Base-by-base conservation (phyloP, 163 green algal species). In the Chloroidium sp. region DNA sequence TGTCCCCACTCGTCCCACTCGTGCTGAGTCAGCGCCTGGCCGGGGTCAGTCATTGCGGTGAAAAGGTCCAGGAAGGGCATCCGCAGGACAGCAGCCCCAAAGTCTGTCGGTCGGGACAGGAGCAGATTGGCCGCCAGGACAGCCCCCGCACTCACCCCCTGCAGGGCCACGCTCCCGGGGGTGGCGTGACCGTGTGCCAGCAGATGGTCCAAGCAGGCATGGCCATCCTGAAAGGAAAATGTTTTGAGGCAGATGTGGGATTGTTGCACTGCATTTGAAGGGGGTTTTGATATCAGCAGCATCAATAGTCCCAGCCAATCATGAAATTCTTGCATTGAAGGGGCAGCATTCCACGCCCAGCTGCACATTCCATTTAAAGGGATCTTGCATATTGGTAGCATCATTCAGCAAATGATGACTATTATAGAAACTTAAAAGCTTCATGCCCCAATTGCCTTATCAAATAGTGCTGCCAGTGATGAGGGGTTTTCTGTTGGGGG, bases 1-100 rank as follows among this genome's bases (percentile, higher is more conserved):
- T 95, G 72, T 0, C 93, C 93, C 88, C 89, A 97, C 82, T 97
- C 91, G 59, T 91, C 90, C 62, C 85, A 85, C 82, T 96, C 92
- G 81, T 95, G 90, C 77, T 85, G 69, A 0, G 86, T 87, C 57
- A 94, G 84, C 36, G 87, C 85, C 82, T 93, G 83, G 1, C 76
- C 78, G 0, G 88, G 82, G 67, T 91, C 82, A 6, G 59, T 80
- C 88, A 93, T 92, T 2, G 84, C 81, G 0, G 79, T 81, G 6
- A 92, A 64, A 62, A 95, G 79, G 69, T 96, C 92, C 62, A 97
- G 77, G 84, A 94, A 95, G 0, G 91, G 87, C 10, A 87, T 88
- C 61, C 91, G 84, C 59, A 94, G 80, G 62, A 95, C 82, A 1
- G 84, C 90, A 14, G 90, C 90, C 0, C 3, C 10, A 13, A 74